Evolutionary conservation across 164 flowering plant genomes (phyloP).

Genomic region (Berberis thunbergii): DNA sequence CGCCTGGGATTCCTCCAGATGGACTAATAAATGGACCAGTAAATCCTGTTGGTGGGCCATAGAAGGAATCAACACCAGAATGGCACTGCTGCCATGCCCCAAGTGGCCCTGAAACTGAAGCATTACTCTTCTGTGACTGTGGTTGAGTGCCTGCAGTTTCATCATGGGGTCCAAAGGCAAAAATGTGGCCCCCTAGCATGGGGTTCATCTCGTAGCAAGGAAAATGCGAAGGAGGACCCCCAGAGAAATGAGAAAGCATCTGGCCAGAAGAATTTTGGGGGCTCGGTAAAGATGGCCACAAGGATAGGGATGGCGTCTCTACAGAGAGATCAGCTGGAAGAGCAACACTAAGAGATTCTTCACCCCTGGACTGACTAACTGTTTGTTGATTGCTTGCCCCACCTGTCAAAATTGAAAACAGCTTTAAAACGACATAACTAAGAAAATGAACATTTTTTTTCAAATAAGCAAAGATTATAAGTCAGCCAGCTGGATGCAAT

Average conservation of each 20-base stretch:
- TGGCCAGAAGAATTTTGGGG: constrained; percentile 64
- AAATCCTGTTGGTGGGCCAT: constrained; percentile 80
- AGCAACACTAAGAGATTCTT: constrained; percentile 71
- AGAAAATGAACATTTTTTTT: neutral
- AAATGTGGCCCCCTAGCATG: constrained; percentile 71
- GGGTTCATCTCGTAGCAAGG: constrained; percentile 91
- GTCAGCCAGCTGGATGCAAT: neutral
- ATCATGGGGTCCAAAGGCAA: constrained; percentile 79
- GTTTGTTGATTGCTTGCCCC: constrained; percentile 34
- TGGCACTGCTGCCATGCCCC: constrained; percentile 81
- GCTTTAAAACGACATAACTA: neutral
- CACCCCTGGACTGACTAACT: constrained; percentile 47
- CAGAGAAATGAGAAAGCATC: constrained; percentile 78
- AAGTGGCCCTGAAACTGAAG: constrained; percentile 49
- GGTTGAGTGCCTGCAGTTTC: constrained; percentile 55
- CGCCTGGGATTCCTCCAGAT: constrained; percentile 76
- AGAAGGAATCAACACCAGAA: constrained; percentile 81
- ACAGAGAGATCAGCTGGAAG: constrained; percentile 96
- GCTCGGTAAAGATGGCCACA: constrained; percentile 79
- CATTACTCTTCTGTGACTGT: constrained; percentile 49
- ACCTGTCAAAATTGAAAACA: constrained; percentile 29
- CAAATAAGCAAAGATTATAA: too few species aligned
- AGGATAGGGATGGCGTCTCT: constrained; percentile 73
- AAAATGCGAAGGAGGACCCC: constrained; percentile 66
- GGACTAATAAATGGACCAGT: constrained; percentile 82